Evolutionary conservation across 768 basidiomycete genomes (phyloP).

Genomic region (Krasilnikovozyma curviuscula): DNA sequence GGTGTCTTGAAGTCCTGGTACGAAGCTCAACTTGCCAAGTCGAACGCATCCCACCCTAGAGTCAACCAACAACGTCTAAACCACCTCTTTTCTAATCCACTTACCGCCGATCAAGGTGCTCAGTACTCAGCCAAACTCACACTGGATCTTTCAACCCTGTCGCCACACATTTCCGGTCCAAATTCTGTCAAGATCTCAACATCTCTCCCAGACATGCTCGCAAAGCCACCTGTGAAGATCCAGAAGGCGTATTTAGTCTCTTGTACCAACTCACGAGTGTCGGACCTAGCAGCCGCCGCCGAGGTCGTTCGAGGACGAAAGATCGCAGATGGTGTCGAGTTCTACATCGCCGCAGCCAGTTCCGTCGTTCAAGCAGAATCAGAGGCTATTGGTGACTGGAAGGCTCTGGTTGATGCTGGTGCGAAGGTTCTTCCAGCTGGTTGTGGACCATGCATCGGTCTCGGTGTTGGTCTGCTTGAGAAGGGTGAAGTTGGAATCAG

Average conservation of each 20-base stretch:
- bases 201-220: slow-evolving; percentile 57
- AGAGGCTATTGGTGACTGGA: slow-evolving; percentile 73
- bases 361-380: slow-evolving; percentile 80
- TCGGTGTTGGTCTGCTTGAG: slow-evolving; percentile 77
- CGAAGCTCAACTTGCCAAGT: slow-evolving; percentile 46
- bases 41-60: slow-evolving; percentile 52
- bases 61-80: slow-evolving; percentile 57
- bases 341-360: slow-evolving; percentile 91
- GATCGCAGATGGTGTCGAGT: slow-evolving; percentile 76
- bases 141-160: slow-evolving; percentile 79
- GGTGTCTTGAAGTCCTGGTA: slow-evolving; percentile 70
- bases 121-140: slow-evolving; percentile 70
- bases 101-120: slow-evolving; percentile 54
- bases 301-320: slow-evolving; percentile 58
- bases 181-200: slow-evolving; percentile 97
- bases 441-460: slow-evolving; percentile 93
- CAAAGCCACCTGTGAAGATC: slow-evolving; percentile 52
- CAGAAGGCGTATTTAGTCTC: slow-evolving; percentile 96
- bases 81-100: slow-evolving; percentile 35
- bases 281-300: slow-evolving; percentile 82
- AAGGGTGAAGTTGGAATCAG: slow-evolving; percentile 93
- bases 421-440: slow-evolving; percentile 86
- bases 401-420: slow-evolving; percentile 60
- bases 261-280: slow-evolving; percentile 91
- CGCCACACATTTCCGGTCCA: slow-evolving; percentile 89